Evolutionary conservation across 768 basidiomycete genomes (phyloP).

Genomic region (Cyclocybe cylindracea): DNA sequence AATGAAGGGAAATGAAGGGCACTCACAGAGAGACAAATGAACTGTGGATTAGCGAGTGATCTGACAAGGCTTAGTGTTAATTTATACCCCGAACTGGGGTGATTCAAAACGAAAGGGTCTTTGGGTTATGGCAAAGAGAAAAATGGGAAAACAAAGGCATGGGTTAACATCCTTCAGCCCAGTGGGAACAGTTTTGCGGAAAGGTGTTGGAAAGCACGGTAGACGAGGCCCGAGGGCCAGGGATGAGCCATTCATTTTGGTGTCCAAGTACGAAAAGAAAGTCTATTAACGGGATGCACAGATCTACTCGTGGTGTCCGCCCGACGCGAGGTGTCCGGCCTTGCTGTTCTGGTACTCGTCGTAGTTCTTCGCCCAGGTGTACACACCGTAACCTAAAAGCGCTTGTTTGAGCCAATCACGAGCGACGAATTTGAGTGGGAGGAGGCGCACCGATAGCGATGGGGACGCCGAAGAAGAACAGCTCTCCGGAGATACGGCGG

Average conservation of each 20-base stretch:
- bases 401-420: background rate
- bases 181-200: too few relatives aligned
- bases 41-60: too few relatives aligned
- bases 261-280: constrained; percentile 2
- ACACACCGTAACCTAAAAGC: constrained; percentile 68
- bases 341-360: constrained; percentile 76
- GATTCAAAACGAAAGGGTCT: too few relatives aligned
- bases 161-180: too few relatives aligned
- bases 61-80: too few relatives aligned
- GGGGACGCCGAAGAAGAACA: constrained; percentile 79
- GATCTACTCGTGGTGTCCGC: constrained; percentile 37
- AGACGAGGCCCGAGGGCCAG: background rate
- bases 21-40: too few relatives aligned
- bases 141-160: too few relatives aligned
- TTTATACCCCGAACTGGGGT: too few relatives aligned
- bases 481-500: constrained; percentile 70
- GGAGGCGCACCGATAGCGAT: constrained; percentile 70
- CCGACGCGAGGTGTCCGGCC: constrained; percentile 66
- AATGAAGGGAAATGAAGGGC: too few relatives aligned
- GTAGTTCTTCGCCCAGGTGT: constrained; percentile 76
- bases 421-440: background rate
- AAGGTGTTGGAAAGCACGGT: background rate
- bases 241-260: background rate
- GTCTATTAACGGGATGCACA: constrained; percentile 12
- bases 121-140: too few relatives aligned